Evolutionary conservation across 2,329 filamentous ascomycete genomes (phyloP).

Genomic region (Calycina herbarum): DNA sequence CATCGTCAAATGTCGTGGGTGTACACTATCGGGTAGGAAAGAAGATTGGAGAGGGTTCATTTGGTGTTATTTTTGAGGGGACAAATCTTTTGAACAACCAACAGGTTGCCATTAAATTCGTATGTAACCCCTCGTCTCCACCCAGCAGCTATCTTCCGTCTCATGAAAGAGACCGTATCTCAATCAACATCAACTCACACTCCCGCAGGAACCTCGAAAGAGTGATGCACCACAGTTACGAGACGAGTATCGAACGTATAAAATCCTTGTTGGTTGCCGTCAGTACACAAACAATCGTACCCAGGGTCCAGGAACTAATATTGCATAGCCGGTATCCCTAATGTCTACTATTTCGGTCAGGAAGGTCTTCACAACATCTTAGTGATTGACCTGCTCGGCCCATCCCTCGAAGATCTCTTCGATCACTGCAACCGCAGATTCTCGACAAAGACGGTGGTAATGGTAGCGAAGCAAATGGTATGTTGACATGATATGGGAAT

Average conservation of each 20-base stretch:
- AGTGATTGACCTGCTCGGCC: constrained; percentile 93
- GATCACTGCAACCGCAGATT: constrained; percentile 96
- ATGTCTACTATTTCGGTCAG: constrained; percentile 99
- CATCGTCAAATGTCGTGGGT: constrained; percentile 85
- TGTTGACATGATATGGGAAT: constrained; percentile 30
- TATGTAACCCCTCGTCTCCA: constrained; percentile 49
- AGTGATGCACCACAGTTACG: constrained; percentile 96
- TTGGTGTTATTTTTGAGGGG: constrained; percentile 98
- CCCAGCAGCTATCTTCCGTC: neutral
- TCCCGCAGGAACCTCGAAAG: constrained; percentile 84
- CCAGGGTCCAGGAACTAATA: constrained; percentile 38
- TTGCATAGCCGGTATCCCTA: constrained; percentile 84
- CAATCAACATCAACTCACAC: constrained; percentile 9
- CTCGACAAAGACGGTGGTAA: constrained; percentile 95
- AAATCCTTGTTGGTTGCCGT: constrained; percentile 99
- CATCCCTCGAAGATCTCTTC: constrained; percentile 93
- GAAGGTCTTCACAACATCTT: constrained; percentile 98
- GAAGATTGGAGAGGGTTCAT: constrained; percentile 98
- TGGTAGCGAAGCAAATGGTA: constrained; percentile 99
- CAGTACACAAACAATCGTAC: constrained; percentile 50
- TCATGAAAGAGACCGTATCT: neutral
- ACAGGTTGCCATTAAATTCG: constrained; percentile 99
- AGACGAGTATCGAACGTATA: constrained; percentile 99
- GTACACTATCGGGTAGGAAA: constrained; percentile 98
- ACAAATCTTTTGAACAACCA: constrained; percentile 99